Evolutionary conservation across 768 basidiomycete genomes (phyloP).

Genomic region (Rhodotorula graminis): DNA sequence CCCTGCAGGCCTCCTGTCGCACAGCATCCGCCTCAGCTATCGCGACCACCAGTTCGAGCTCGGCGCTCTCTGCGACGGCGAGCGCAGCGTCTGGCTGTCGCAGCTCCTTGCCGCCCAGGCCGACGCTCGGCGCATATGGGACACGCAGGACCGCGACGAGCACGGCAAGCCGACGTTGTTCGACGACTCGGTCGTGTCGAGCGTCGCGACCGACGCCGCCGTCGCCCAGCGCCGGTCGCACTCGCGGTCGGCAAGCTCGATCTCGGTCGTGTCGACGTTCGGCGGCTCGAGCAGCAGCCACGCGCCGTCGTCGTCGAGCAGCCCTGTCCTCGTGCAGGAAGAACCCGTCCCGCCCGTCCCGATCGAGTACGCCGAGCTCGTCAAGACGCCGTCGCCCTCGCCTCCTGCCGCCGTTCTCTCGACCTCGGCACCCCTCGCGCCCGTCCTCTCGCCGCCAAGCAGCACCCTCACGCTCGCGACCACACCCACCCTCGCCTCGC

Average conservation of each 20-base stretch:
- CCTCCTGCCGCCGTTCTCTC: not conserved
- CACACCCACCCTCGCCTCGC: constrained; percentile 32
- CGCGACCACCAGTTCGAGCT: constrained; percentile 75
- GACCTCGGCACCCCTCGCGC: not conserved
- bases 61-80: constrained; percentile 73
- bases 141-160: constrained; percentile 13
- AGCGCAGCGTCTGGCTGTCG: constrained; percentile 81
- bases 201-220: constrained; percentile 53
- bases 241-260: constrained; percentile 13
- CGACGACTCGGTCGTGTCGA: constrained; percentile 62
- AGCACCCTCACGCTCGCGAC: not conserved
- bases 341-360: not conserved
- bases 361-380: not conserved
- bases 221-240: constrained; percentile 10
- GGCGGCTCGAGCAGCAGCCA: not conserved
- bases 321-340: not conserved
- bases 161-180: constrained; percentile 49
- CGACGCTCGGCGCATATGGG: constrained; percentile 19
- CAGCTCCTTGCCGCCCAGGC: constrained; percentile 58
- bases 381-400: not conserved
- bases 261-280: constrained; percentile 12
- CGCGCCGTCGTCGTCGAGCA: not conserved
- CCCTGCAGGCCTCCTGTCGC: constrained; percentile 65
- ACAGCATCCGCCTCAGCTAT: constrained; percentile 68
- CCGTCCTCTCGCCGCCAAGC: not conserved